Base-by-base conservation (phyloP, 257 asterid species). In the Datura wrightii region DNA sequence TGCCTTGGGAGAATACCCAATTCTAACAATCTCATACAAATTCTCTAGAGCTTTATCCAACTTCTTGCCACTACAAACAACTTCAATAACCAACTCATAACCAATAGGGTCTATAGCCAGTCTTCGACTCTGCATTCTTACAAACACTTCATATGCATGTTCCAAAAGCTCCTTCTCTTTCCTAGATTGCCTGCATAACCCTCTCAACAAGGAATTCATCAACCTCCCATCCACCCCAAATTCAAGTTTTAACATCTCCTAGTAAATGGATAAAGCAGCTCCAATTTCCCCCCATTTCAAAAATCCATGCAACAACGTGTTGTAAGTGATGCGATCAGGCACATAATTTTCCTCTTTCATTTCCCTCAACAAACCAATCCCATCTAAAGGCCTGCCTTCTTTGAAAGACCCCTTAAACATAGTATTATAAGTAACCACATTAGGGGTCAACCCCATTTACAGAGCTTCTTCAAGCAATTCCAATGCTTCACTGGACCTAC, bases 191-290 rank as follows among this genome's bases (percentile, higher is more conserved):
- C 98, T 87, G 87, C 97, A 95, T 54, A 93, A 81, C 34, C 93
- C 89, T 86, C 98, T 90, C 86, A 95, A 19, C 81, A 93, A 88
- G 16, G 93, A 88, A 89, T 94, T 94, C 93, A 91, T 88, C 96
- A 93, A 87, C 90, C 97, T 92, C 86, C 84, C 92, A 34, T 95
- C n/a, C n/a, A n/a, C 98, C 3, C 72, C 87, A 52, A 87, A 85
- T 42, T 94, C 93, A 66, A 10, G 76, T 31, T 50, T 83, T 50
- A 86, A 81, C 98, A 92, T 93, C 83, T 92, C 92, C 67, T 74
- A 86, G 14, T 93, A 92, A 42, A 90, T 69, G 46, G 54, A 78
- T 69, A 92, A 62, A 4, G 94, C 96, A 6, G 88, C 91, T 66
- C 56, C 62, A 10, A 79, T 80, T 60, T 92, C 87, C 2, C 94